Percentiles rank a stretch among this genome's conserved stretches.
These are phyloP conservation scores for Osmozyma mogii DNA, from an alignment of 805 yeast genomes.

Conservation along the genomic window DNA sequence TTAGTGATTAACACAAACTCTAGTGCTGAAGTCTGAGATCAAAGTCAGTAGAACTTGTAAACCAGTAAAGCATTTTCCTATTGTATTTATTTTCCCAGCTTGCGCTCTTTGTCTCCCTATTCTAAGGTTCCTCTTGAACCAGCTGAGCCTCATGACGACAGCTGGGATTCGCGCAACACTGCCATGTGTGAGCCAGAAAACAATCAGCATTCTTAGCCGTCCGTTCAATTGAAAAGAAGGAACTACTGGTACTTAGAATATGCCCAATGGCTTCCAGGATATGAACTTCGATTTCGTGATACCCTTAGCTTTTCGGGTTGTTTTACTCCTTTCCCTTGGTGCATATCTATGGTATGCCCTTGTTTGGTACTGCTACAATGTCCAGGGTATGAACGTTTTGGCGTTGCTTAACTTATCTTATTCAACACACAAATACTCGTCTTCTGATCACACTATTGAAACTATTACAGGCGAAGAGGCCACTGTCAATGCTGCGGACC, in stretches of 20 bases:
- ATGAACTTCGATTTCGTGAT: conserved; percentile 21
- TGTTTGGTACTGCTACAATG: conserved; percentile 28
- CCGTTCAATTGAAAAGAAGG: too few relatives aligned
- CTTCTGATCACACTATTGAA: conserved; percentile 3
- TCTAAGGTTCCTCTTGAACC: too few relatives aligned
- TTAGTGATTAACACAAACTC: too few relatives aligned
- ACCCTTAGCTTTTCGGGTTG: conserved; percentile 38
- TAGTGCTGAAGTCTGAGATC: too few relatives aligned
- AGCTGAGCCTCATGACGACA: too few relatives aligned
- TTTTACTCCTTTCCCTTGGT: conserved; percentile 42
- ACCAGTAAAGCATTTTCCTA: too few relatives aligned
- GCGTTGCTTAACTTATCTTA: conserved; percentile 36
- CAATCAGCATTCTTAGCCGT: too few relatives aligned
- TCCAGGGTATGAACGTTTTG: conserved; percentile 36
- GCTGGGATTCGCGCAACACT: too few relatives aligned
- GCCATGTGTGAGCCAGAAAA: too few relatives aligned
- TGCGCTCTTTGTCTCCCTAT: too few relatives aligned
- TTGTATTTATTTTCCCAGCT: neutral
- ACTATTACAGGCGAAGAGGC: conserved; percentile 24
- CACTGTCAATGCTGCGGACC: conserved; percentile 22
- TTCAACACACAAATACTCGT: conserved; percentile 27
- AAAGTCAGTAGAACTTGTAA: too few relatives aligned
- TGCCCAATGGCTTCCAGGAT: conserved; percentile 4
- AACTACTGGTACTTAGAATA: too few relatives aligned
- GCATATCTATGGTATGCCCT: conserved; percentile 47